Conservation (phyloP, 345 rosid species). For the Isatis tinctoria region DNA sequence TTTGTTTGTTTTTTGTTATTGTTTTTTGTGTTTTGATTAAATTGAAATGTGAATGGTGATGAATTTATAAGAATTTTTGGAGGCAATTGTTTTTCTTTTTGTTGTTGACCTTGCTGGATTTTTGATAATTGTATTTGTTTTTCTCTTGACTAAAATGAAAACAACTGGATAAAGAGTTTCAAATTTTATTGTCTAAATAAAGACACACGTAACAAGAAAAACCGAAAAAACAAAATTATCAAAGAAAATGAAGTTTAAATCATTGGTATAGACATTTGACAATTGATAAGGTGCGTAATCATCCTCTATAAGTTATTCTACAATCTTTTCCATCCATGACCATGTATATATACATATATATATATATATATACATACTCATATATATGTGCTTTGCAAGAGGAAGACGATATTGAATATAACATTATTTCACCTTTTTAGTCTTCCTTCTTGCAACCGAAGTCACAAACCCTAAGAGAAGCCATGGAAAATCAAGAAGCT, state of each 20-base stretch:
- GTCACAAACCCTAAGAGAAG: neutral
- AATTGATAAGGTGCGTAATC: neutral
- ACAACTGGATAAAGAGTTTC: neutral
- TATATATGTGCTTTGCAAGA: neutral
- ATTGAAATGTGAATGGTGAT: neutral
- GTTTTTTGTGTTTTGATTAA: neutral
- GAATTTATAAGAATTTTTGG: neutral
- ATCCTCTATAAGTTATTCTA: too few species aligned
- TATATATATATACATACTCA: too few species aligned
- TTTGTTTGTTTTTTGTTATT: neutral
- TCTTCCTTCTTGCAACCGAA: neutral
- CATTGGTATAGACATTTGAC: neutral
- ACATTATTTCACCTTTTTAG: neutral
- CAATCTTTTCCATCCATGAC: too few species aligned
- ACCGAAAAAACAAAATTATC: neutral
- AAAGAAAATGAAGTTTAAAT: neutral
- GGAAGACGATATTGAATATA: neutral
- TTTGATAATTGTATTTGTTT: neutral
- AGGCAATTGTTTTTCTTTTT: neutral
- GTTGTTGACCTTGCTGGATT: slow-evolving; percentile 6
- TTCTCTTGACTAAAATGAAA: neutral
- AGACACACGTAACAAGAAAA: neutral
- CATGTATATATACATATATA: too few species aligned
- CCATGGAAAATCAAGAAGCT: slow-evolving; percentile 20
- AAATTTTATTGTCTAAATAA: neutral